A percentile compares a stretch with the other conserved stretches of the same genome.
phyloP scores from a whole-genome alignment of 2,329 filamentous ascomycete genomes.

The Apiospora saccharicola region DNA sequence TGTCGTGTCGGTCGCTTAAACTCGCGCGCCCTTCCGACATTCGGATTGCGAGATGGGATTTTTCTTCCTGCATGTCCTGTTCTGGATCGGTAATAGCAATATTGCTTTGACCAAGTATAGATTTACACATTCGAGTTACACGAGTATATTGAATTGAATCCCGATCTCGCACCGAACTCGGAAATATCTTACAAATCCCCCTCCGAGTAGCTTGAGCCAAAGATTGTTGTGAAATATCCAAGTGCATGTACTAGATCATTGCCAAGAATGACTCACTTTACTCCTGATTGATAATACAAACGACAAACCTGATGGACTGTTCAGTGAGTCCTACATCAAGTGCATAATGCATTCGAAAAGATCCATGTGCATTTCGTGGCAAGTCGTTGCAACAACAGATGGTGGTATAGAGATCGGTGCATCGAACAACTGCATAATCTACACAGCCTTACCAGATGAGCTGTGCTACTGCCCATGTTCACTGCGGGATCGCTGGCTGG shows the following conservation, averaged over 20 bases:
- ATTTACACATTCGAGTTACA: background rate
- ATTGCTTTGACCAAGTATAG: background rate
- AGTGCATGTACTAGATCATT: background rate
- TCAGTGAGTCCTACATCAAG: background rate
- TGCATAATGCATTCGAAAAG: background rate
- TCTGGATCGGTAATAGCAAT: background rate
- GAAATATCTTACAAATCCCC: background rate
- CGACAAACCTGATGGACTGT: no score
- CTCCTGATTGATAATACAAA: background rate
- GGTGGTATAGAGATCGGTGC: background rate
- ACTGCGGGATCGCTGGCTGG: background rate
- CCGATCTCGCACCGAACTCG: background rate
- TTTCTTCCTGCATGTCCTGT: background rate
- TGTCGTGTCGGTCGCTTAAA: background rate
- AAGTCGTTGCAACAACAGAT: background rate
- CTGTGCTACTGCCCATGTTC: background rate
- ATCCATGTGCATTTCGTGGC: background rate
- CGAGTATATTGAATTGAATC: background rate
- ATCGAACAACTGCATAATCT: conserved; percentile 12
- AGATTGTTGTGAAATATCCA: background rate
- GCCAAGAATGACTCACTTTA: background rate
- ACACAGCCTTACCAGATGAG: conserved; percentile 6
- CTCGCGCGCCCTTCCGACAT: background rate
- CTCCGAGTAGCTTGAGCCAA: background rate
- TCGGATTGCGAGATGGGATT: background rate